Conservation (phyloP, 345 rosid species). For the Eucalyptus lansdowneana region DNA sequence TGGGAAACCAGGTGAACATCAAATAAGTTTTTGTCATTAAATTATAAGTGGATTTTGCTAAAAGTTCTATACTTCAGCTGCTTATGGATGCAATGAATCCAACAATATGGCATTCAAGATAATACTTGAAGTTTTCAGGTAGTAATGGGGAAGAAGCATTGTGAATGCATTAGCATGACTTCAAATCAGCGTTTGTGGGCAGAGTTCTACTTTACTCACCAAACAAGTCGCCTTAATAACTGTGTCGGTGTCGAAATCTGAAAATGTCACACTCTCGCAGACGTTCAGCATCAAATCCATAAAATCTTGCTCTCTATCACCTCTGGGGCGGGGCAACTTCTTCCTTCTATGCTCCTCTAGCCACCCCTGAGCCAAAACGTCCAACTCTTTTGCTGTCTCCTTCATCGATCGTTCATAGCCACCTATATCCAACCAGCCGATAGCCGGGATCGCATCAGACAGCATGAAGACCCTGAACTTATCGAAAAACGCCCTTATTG, state of each 20-base stretch:
- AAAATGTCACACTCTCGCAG: neutral
- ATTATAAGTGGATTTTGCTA: neutral
- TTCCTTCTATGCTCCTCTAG: conserved; percentile 30
- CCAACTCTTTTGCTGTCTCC: conserved; percentile 19
- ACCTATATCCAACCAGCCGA: conserved; percentile 23
- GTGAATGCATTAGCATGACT: neutral
- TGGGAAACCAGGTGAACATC: neutral
- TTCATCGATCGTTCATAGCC: conserved; percentile 21
- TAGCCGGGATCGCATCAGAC: conserved; percentile 25
- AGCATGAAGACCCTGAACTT: conserved; percentile 10
- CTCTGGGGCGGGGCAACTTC: neutral
- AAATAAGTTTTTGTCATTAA: neutral
- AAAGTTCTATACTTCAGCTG: neutral
- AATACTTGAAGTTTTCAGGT: neutral
- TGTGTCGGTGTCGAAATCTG: conserved; percentile 10
- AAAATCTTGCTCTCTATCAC: conserved; percentile 14
- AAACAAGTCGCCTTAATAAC: conserved; percentile 17
- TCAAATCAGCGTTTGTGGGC: neutral
- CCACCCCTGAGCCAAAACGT: conserved; percentile 11
- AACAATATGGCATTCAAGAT: neutral
- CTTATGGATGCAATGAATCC: neutral
- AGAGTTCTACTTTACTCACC: conserved; percentile 1
- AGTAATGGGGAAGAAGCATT: neutral
- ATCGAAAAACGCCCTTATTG: neutral
- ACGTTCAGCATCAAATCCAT: conserved; percentile 20